phyloP scores from a whole-genome alignment of 2,329 filamentous ascomycete species.

The Lizonia empirigonia region DNA sequence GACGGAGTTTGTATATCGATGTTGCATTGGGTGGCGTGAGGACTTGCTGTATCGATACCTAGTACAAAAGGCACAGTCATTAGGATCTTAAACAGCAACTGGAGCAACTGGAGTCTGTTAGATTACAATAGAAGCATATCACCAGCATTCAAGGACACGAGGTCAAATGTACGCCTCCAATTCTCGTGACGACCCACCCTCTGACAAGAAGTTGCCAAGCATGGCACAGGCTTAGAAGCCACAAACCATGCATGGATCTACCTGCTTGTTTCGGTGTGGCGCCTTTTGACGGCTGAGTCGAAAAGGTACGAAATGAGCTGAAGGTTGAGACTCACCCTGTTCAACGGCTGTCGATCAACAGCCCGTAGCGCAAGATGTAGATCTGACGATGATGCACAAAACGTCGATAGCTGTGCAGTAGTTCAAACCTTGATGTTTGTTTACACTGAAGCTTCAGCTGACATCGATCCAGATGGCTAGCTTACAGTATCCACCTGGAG shows the following conservation, averaged over 20 bases:
- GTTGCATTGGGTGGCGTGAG: slow-evolving; percentile 23
- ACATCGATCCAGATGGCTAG: slow-evolving; percentile 1
- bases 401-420: slow-evolving; percentile 6
- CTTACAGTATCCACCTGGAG: slow-evolving; percentile 5
- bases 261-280: background rate
- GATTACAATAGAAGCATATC: background rate
- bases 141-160: background rate
- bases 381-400: background rate
- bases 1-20: slow-evolving; percentile 19
- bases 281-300: slow-evolving; percentile 6
- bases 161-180: background rate
- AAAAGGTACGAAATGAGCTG: background rate
- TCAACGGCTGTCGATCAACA: slow-evolving; percentile 9
- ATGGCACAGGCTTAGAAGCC: background rate
- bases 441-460: slow-evolving; percentile 5
- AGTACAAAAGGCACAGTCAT: background rate
- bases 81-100: background rate
- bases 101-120: background rate
- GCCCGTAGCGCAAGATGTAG: background rate
- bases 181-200: background rate
- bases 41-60: background rate
- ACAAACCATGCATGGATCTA: background rate
- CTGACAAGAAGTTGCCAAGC: background rate
- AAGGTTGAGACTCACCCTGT: background rate
- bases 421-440: slow-evolving; percentile 6